phyloP scores from a whole-genome alignment of 371 early-diverging fungal genomes.

The Amoeboaphelidium protococcarum region DNA sequence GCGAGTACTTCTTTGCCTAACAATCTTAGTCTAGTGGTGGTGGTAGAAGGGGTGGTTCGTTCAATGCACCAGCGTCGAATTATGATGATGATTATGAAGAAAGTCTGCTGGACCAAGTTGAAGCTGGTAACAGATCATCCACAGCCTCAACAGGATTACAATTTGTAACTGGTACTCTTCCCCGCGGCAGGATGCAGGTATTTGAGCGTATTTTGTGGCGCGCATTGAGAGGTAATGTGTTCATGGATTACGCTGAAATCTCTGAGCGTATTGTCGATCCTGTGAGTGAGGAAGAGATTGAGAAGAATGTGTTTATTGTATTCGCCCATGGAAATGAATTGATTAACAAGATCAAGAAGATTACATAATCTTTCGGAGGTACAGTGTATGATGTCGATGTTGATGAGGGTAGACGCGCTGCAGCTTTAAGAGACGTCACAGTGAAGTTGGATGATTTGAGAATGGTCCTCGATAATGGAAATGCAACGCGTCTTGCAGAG shows the following conservation, averaged over 20 bases:
- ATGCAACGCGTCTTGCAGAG: slow-evolving; percentile 50
- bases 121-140: background rate
- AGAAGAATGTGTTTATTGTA: slow-evolving; percentile 84
- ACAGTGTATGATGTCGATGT: slow-evolving; percentile 72
- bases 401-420: slow-evolving; percentile 49
- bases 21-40: too few species aligned
- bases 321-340: slow-evolving; percentile 86
- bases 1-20: slow-evolving; percentile 16
- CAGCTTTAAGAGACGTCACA: slow-evolving; percentile 40
- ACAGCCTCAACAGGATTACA: background rate
- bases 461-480: slow-evolving; percentile 53
- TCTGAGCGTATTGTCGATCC: slow-evolving; percentile 71
- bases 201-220: slow-evolving; percentile 92
- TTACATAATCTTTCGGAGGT: slow-evolving; percentile 78
- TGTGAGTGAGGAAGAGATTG: slow-evolving; percentile 42
- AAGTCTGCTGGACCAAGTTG: background rate
- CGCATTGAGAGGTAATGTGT: slow-evolving; percentile 86
- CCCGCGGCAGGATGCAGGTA: slow-evolving; percentile 45
- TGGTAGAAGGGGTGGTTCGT: background rate
- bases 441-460: background rate
- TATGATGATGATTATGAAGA: slow-evolving; percentile 16
- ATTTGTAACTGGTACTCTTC: slow-evolving; percentile 75
- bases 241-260: slow-evolving; percentile 78
- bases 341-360: slow-evolving; percentile 65
- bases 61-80: background rate